Evolutionary conservation across 805 yeast genomes (phyloP), one percentile per base, ranked within the genome.

Genomic region (Naumovozyma baii): DNA sequence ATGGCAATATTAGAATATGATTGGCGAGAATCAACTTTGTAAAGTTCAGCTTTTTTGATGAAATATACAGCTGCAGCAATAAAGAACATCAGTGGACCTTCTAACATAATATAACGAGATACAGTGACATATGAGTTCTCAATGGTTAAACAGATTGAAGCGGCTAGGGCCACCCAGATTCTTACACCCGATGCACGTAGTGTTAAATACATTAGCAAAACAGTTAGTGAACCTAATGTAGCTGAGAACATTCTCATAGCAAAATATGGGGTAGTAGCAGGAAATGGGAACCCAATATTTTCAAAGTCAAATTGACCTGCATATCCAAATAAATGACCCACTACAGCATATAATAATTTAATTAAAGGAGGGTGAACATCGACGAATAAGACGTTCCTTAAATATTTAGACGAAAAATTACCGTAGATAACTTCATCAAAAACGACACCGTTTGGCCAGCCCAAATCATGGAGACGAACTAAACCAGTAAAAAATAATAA

Each of bases 381-480:
- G 70, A 81, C 68, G 61, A 81, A 82, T 55, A 69, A 81, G 20
- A 60, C 59, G 17, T 83, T 81, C 36, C 66, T 61, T 38, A 78
- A 69, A 64, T 87, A 92, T 61, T 83, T 81, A 43, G 80, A 73
- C 28, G 96, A 94, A 63, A 87, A 87, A 7, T 92, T 90, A 39
- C 98, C 97, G 52, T 90, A 86, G 59, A 83, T 92, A 31, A 80
- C 87, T 61, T 90, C 98, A 60, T 86, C 95, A 49, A 83, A 83
- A 10, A 90, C 94, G 31, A 87, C 92, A 19, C 86, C 76, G 50
- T 76, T 64, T 34, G 98, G 98, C 46, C 65, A 55, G 18, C 73
- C 65, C 41, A 92, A 66, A 40, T 71, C 67, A 48, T 69, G 66
- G 38, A 83, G 68, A 50, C 98, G 76, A 40, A 85, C 73, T 37